Base-by-base conservation (phyloP, 257 asterid species). In the Penstemon barbatus region DNA sequence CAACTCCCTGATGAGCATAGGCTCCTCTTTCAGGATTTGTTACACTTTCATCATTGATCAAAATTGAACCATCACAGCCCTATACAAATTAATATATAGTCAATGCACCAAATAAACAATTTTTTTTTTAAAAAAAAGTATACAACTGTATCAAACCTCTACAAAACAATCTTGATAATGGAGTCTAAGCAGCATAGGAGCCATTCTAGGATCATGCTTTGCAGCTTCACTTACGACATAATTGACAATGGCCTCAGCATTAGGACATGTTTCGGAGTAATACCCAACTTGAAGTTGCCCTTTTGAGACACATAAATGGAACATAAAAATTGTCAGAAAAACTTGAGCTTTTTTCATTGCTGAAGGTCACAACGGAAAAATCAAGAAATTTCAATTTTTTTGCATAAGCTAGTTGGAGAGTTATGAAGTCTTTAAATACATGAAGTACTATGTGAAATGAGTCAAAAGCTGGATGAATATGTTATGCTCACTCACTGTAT, bases 61-160 rank as follows among this genome's bases (percentile, higher is more conserved):
- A 50, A 42, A 83, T 77, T 18, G 85, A 83, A 6, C 87, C 87
- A 43, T 80, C 87, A 42, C 87, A 80, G 12, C 87, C 87, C 85
- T 80, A 55, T 12, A n/a, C 15, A 61, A 6, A 61, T 8, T 3
- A 43, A 41, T 58, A 33, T 25, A 33, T 57, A 3, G 37, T 2
- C 33, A 33, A 9, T 6, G 36, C 4, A 6, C 13, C 19, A 55
- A 19, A 5, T 5, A 13, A 53, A 5, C 38, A 18, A 9, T 3
- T 7, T 9, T 5, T 3, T 7, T 9, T 5, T 0, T 3, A 43
- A 13, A 1, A 4, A 6, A 38, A 39, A 4, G 6, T 7, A 8
- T 61, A 71, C 70, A 4, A 54, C 4, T 71, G 49, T 44, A 44
- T 6, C 0, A 2, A 48, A 82, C 87, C 85, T 82, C 77, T 0